phyloP scores from a whole-genome alignment of 257 asterid genomes.

The Eustoma russellianum region DNA sequence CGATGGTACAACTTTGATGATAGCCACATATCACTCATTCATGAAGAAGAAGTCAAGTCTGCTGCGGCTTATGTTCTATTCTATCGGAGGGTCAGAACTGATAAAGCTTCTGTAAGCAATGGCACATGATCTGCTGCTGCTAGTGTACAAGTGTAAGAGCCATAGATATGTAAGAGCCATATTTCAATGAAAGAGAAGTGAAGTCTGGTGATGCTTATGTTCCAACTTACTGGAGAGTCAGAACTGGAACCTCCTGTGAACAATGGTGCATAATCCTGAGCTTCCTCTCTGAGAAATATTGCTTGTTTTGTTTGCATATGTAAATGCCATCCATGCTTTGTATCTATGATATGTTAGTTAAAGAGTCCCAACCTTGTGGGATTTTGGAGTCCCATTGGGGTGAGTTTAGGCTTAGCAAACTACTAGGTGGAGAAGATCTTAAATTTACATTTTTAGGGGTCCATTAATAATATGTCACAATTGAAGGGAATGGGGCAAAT shows the following conservation, averaged over 20 bases:
- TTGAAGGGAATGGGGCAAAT: neutral
- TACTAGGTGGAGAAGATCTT: conserved; percentile 2
- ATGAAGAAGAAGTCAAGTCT: conserved; percentile 91
- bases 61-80: conserved; percentile 91
- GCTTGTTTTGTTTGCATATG: neutral
- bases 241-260: conserved; percentile 45
- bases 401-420: conserved; percentile 3
- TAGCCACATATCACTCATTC: conserved; percentile 70
- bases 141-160: conserved; percentile 49
- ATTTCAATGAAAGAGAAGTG: conserved; percentile 86
- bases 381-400: conserved; percentile 11
- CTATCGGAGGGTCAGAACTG: conserved; percentile 66
- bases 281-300: too few species aligned
- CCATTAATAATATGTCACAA: neutral
- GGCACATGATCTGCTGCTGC: conserved; percentile 37
- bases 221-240: conserved; percentile 76
- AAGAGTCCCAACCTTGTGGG: conserved; percentile 7
- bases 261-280: conserved; percentile 36
- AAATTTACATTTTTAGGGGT: neutral
- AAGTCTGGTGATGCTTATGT: conserved; percentile 95
- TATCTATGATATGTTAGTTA: conserved; percentile 7
- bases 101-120: conserved; percentile 46
- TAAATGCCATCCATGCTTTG: conserved; percentile 1
- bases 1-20: conserved; percentile 97
- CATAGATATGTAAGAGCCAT: conserved; percentile 93